Percentiles rank a stretch among this genome's conserved stretches.
Conservation (phyloP, 1,139 yeast genomes). For the Pichia sp. region DNA sequence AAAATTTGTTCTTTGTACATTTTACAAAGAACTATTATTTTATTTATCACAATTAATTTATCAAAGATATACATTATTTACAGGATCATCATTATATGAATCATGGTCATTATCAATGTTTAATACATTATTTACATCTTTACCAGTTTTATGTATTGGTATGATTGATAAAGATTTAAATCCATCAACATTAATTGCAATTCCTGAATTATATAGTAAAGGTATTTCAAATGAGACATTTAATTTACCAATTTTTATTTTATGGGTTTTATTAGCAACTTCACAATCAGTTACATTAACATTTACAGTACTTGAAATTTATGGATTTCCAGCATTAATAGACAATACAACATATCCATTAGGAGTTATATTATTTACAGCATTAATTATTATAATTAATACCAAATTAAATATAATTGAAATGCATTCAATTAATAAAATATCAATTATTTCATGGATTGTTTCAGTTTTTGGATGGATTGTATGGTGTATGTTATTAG, state of each 20-base stretch:
- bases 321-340: conserved; percentile 58
- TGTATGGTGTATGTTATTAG: conserved; percentile 76
- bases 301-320: conserved; percentile 57
- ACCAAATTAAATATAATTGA: conserved; percentile 77
- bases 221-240: conserved; percentile 78
- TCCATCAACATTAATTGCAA: conserved; percentile 83
- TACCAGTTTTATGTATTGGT: conserved; percentile 91
- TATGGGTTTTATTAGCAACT: conserved; percentile 79
- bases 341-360: conserved; percentile 80
- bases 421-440: conserved; percentile 72
- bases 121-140: conserved; percentile 88
- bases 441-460: conserved; percentile 61
- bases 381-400: conserved; percentile 65
- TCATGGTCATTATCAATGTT: conserved; percentile 97
- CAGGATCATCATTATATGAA: conserved; percentile 91
- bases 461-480: conserved; percentile 86
- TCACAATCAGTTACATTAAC: conserved; percentile 66
- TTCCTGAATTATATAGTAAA: conserved; percentile 79
- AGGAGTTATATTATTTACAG: conserved; percentile 70
- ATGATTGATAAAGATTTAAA: conserved; percentile 88
- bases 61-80: conserved; percentile 81
- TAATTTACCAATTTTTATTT: conserved; percentile 58
- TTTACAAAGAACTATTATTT: conserved; percentile 87
- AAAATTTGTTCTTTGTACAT: conserved; percentile 87
- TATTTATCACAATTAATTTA: conserved; percentile 83